phyloP scores from a whole-genome alignment of 2,329 filamentous ascomycete species.

The Phyllachora maydis region DNA sequence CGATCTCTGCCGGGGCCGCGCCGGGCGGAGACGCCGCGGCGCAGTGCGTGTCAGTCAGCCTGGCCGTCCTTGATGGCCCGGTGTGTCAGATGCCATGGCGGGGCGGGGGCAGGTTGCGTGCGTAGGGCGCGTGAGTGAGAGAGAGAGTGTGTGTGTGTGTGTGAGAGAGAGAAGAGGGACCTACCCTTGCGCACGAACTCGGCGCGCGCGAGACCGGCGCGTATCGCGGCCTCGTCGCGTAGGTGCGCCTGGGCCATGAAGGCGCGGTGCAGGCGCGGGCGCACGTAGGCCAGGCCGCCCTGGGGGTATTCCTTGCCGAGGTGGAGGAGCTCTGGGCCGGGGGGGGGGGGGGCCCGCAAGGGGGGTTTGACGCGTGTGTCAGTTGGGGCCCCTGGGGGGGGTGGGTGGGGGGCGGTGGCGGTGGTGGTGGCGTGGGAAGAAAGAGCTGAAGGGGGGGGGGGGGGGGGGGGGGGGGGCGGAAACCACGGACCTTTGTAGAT shows the following conservation, averaged over 20 bases:
- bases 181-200: constrained; percentile 82
- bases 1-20: constrained; percentile 81
- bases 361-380: neutral
- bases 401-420: too few species aligned
- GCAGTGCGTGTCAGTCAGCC: constrained; percentile 1
- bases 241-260: constrained; percentile 59
- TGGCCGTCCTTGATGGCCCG: neutral
- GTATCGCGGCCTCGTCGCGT: constrained; percentile 54
- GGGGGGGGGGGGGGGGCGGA: neutral
- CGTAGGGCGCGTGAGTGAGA: neutral
- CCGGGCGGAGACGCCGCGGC: too few species aligned
- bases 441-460: neutral
- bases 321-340: constrained; percentile 50
- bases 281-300: constrained; percentile 66
- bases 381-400: neutral
- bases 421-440: neutral
- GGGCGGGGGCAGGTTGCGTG: neutral
- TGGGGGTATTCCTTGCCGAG: constrained; percentile 74
- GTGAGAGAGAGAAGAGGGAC: neutral
- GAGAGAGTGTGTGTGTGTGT: neutral
- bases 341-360: too few species aligned
- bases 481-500: constrained; percentile 60
- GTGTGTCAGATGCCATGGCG: neutral
- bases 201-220: constrained; percentile 52
- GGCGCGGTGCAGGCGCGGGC: constrained; percentile 60